Conservation (phyloP, 2,329 filamentous ascomycete genomes). For the Ustulina deusta region DNA sequence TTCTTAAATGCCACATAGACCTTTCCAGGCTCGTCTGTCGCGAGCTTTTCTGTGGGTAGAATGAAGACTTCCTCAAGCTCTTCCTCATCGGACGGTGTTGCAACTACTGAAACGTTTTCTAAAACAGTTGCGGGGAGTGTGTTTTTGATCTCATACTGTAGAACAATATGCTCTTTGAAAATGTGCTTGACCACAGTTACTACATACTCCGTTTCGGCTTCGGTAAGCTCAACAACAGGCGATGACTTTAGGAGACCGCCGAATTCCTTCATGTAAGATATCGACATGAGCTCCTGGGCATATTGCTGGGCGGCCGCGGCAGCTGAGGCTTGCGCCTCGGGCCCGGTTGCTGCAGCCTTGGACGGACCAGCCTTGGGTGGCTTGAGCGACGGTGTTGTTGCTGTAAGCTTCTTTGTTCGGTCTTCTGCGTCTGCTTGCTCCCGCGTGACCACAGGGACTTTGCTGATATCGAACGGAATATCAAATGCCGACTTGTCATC, state of each 20-base stretch:
- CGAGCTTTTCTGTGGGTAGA: slow-evolving; percentile 85
- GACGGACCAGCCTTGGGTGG: slow-evolving; percentile 83
- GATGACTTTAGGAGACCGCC: slow-evolving; percentile 94
- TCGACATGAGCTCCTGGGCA: slow-evolving; percentile 84
- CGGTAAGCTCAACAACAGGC: slow-evolving; percentile 85
- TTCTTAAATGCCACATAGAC: slow-evolving; percentile 97
- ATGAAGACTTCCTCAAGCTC: slow-evolving; percentile 93
- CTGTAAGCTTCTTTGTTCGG: slow-evolving; percentile 95
- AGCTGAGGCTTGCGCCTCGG: slow-evolving; percentile 80
- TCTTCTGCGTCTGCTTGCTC: slow-evolving; percentile 98
- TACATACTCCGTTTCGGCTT: slow-evolving; percentile 97
- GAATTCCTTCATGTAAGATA: slow-evolving; percentile 92
- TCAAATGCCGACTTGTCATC: slow-evolving; percentile 88
- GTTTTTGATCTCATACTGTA: slow-evolving; percentile 98
- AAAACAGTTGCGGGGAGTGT: slow-evolving; percentile 91
- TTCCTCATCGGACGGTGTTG: slow-evolving; percentile 83
- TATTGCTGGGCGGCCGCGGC: slow-evolving; percentile 89
- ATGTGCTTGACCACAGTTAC: slow-evolving; percentile 95
- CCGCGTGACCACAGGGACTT: slow-evolving; percentile 91
- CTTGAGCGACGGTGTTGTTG: slow-evolving; percentile 92
- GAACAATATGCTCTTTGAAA: slow-evolving; percentile 95
- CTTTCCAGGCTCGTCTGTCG: slow-evolving; percentile 87
- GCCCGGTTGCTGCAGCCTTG: slow-evolving; percentile 76
- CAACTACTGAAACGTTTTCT: slow-evolving; percentile 87
- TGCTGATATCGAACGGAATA: slow-evolving; percentile 87